These are phyloP conservation scores for Acanthamoeba lenticulata DNA, from an alignment of 208 protist genomes.

Conservation along the genomic window DNA sequence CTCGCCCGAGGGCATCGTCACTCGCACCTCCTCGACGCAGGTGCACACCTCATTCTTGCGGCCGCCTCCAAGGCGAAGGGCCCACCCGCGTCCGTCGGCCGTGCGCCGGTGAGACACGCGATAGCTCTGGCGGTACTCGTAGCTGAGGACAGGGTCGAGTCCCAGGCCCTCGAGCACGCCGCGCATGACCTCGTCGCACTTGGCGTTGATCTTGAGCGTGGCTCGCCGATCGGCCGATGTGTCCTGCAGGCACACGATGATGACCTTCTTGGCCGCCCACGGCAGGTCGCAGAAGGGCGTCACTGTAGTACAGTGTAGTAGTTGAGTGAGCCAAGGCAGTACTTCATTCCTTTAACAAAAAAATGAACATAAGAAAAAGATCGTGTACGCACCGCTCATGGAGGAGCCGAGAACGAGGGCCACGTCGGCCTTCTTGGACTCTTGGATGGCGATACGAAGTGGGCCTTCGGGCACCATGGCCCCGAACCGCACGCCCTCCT, in stretches of 20 bases:
- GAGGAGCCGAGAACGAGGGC: neutral
- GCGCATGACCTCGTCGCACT: neutral
- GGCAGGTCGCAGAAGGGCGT: neutral
- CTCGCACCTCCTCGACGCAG: neutral
- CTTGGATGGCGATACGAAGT: neutral
- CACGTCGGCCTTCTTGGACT: neutral
- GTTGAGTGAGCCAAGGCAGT: no score
- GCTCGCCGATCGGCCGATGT: neutral
- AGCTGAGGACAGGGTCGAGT: neutral
- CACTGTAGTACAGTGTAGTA: neutral
- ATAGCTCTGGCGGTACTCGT: neutral
- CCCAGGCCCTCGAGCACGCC: neutral
- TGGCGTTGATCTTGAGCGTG: neutral
- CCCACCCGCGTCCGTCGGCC: neutral
- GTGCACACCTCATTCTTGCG: constrained; percentile 41
- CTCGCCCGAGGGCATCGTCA: neutral
- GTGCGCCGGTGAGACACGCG: neutral
- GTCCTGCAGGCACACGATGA: constrained; percentile 13
- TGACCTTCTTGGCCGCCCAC: constrained; percentile 3
- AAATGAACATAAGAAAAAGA: no score
- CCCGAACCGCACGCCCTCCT: constrained; percentile 9
- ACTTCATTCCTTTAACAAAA: no score
- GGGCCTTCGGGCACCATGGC: neutral
- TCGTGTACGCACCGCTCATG: neutral
- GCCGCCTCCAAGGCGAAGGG: neutral